Evolutionary conservation across 192 early-diverging fungal species (phyloP), one percentile per base, ranked within the genome.

Genomic region (Backusella sp.): DNA sequence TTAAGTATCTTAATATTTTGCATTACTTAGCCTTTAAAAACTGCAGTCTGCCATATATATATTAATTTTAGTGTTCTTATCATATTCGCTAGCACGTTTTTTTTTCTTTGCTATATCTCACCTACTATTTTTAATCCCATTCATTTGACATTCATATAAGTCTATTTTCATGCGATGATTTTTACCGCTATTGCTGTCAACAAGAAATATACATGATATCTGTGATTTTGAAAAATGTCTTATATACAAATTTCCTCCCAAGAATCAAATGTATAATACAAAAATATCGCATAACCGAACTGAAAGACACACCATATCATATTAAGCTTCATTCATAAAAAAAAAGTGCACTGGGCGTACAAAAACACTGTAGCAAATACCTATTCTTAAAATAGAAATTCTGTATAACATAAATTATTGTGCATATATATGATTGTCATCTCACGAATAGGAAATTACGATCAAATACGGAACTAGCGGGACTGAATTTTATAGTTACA

Each of bases 391-490:
- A 62, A 62, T 62, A 62, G 56, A 62, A 62, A 62, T 23, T 26
- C 1, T 62, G 56, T 62, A 62, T 62, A 62, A 62, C 56, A 62
- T 62, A 62, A 62, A 62, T 62, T 62, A 28, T 12, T 56, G 53
- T 56, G 53, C 53, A 56, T 56, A 56, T 56, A 56, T 56, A 56
- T 56, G 53, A 56, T 56, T n/a, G 53, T 11, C 53, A 23, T 62
- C 56, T 62, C 56, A 62, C 56, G 56, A 62, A 62, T 62, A 62
- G 56, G 56, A 62, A 62, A 62, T 62, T 14, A 28, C 56, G 26
- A 28, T 62, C 56, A 62, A 62, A 62, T 62, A 62, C 56, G 56
- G 56, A 62, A 62, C 56, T 23, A 12, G 56, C 56, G 56, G 56
- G 9, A 23, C 28, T 14, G 21, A 14, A 26, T 62, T 28, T 62